Evolutionary conservation across 2,329 filamentous ascomycete species (phyloP).

Genomic region (Colletotrichum sp.): DNA sequence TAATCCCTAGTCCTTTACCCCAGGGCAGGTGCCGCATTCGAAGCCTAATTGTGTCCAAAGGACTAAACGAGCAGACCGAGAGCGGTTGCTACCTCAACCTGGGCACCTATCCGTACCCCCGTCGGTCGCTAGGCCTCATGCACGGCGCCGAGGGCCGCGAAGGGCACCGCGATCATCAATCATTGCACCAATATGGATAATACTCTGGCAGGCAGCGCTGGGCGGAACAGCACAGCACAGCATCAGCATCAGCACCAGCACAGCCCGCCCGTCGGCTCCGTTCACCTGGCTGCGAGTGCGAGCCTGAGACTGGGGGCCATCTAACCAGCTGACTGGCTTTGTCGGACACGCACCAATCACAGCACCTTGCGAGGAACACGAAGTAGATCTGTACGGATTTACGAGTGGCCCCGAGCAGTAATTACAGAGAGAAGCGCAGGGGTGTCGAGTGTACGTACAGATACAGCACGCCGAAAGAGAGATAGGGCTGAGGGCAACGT

Average conservation of each 20-base stretch:
- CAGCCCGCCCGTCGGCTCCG: conserved; percentile 15
- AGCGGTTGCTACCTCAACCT: conserved; percentile 10
- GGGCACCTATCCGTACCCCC: not conserved
- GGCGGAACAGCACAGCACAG: not conserved
- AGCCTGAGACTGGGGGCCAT: not conserved
- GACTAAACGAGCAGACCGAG: conserved; percentile 2
- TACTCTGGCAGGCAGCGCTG: not conserved
- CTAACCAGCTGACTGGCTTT: conserved; percentile 5
- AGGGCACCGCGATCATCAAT: not conserved
- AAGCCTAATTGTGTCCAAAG: not conserved
- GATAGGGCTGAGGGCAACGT: conserved; percentile 18
- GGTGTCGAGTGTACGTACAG: not conserved
- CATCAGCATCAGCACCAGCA: not conserved
- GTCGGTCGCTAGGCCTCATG: not conserved
- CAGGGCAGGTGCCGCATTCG: not conserved
- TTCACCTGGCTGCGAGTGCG: conserved; percentile 7
- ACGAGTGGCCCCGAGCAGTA: conserved; percentile 12
- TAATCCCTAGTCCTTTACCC: not conserved
- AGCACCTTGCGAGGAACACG: not conserved
- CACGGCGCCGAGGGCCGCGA: not conserved
- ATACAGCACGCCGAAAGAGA: not conserved
- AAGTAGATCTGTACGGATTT: conserved; percentile 2
- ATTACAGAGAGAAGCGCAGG: not conserved
- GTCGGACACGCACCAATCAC: conserved; percentile 15
- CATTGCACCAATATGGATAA: not conserved